Percentiles rank a stretch among this genome's conserved stretches.
Evolutionary conservation across 306 rosid genomes (phyloP).

Genomic region (Ochetophila trinervis): DNA sequence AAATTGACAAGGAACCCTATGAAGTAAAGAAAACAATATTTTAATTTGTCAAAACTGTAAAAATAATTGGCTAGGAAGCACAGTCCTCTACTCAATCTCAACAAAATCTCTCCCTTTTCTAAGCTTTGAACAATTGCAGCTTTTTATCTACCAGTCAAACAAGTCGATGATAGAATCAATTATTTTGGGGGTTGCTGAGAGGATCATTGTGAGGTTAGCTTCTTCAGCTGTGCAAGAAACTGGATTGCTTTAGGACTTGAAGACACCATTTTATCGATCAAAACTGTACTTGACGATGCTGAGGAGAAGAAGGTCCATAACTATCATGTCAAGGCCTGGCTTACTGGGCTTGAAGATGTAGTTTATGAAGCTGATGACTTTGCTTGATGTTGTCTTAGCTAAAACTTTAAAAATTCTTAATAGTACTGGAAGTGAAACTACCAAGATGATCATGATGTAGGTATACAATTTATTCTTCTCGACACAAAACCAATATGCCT

Average conservation of each 20-base stretch:
- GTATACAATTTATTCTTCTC: constrained; percentile 6
- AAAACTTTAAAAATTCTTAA: neutral
- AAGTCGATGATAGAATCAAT: neutral
- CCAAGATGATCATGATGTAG: neutral
- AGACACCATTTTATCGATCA: neutral
- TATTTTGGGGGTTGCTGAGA: neutral
- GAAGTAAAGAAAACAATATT: too few relatives aligned
- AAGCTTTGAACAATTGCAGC: too few relatives aligned
- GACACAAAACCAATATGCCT: neutral
- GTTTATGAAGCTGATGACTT: constrained; percentile 1
- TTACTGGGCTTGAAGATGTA: neutral
- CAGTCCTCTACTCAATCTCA: too few relatives aligned
- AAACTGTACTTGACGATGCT: neutral
- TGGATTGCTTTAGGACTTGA: neutral
- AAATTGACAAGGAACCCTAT: too few relatives aligned
- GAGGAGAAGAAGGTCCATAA: neutral
- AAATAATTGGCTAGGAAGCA: too few relatives aligned
- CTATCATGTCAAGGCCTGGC: too few relatives aligned
- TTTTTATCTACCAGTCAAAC: too few relatives aligned
- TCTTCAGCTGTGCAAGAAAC: constrained; percentile 5
- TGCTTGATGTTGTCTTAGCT: neutral
- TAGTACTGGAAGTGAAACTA: neutral
- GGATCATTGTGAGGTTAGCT: neutral
- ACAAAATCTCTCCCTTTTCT: too few relatives aligned
- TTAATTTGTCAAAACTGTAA: too few relatives aligned